Percentiles rank a stretch among this genome's conserved stretches.
Conservation (phyloP, 495 filamentous ascomycete genomes). For the Neurospora pannonica region DNA sequence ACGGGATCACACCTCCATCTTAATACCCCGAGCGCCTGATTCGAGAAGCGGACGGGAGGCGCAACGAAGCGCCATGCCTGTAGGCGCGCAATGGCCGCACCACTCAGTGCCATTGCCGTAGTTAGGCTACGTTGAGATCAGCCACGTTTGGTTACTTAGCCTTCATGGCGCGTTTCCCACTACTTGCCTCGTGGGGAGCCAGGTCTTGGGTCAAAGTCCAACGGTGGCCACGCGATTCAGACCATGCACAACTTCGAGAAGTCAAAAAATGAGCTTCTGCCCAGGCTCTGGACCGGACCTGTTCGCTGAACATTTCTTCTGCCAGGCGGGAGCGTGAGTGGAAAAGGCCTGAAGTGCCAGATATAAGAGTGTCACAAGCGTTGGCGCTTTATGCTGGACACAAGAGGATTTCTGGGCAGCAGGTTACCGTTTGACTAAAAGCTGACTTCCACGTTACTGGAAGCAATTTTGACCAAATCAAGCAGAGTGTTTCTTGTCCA, state of each 20-base stretch:
- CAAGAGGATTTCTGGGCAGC: not conserved
- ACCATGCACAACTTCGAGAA: not conserved
- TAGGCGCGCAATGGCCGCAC: constrained; percentile 5
- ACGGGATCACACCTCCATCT: not conserved
- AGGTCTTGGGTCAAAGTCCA: not conserved
- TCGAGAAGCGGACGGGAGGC: constrained; percentile 16
- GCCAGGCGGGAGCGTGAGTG: not conserved
- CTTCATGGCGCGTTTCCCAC: not conserved
- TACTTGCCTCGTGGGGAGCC: not conserved
- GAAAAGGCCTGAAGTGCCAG: not conserved
- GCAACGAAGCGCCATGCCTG: constrained; percentile 12
- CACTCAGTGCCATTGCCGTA: constrained; percentile 9
- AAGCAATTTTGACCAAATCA: constrained; percentile 16
- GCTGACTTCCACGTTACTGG: constrained; percentile 11
- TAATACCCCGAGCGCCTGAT: not conserved
- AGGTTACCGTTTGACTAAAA: not conserved
- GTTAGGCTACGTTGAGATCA: constrained; percentile 3
- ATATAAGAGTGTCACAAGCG: not conserved
- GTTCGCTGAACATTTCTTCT: not conserved
- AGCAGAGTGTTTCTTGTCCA: constrained; percentile 6
- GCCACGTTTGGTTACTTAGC: not conserved
- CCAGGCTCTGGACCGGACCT: not conserved
- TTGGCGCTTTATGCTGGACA: not conserved
- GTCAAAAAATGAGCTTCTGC: not conserved
- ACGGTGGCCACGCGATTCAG: not conserved